A percentile compares a stretch with the other conserved stretches of the same genome.
Conservation (phyloP, 2,329 filamentous ascomycete species). For the Penicillium thymicola region DNA sequence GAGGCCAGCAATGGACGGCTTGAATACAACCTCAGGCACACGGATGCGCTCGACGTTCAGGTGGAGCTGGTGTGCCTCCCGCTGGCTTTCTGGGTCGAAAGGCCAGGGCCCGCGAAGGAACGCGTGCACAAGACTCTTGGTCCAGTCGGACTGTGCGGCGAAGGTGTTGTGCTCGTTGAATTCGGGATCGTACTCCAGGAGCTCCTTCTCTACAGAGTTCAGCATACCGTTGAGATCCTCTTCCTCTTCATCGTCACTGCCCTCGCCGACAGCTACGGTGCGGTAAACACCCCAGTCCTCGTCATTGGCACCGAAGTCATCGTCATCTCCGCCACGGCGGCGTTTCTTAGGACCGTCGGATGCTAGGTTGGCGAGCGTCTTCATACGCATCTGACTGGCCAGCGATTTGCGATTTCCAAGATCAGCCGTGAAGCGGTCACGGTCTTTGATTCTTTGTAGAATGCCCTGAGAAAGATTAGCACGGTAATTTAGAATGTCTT, state of each 20-base stretch:
- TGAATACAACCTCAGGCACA: slow-evolving; percentile 89
- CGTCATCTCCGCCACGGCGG: slow-evolving; percentile 84
- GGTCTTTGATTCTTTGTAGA: slow-evolving; percentile 82
- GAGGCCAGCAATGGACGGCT: slow-evolving; percentile 83
- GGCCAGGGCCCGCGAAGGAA: slow-evolving; percentile 86
- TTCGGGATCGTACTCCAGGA: slow-evolving; percentile 78
- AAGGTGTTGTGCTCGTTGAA: slow-evolving; percentile 92
- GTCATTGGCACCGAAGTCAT: slow-evolving; percentile 94
- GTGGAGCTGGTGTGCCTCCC: slow-evolving; percentile 82
- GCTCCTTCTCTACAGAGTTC: slow-evolving; percentile 74
- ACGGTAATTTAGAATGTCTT: not conserved
- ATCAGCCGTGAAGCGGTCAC: slow-evolving; percentile 88
- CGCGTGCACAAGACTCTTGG: slow-evolving; percentile 82
- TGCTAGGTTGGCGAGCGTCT: slow-evolving; percentile 91
- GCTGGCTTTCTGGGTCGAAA: slow-evolving; percentile 74
- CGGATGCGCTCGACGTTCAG: slow-evolving; percentile 95
- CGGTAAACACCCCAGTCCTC: slow-evolving; percentile 98
- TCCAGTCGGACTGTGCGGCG: slow-evolving; percentile 93
- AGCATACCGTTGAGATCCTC: slow-evolving; percentile 77
- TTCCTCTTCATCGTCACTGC: slow-evolving; percentile 84
- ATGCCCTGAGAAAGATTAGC: slow-evolving; percentile 53
- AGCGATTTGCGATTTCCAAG: slow-evolving; percentile 95
- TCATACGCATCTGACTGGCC: slow-evolving; percentile 96
- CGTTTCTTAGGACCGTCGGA: slow-evolving; percentile 84
- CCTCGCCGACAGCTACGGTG: slow-evolving; percentile 76